Evolutionary conservation across 495 filamentous ascomycete species (phyloP).

Genomic region (Xylaria grammica): DNA sequence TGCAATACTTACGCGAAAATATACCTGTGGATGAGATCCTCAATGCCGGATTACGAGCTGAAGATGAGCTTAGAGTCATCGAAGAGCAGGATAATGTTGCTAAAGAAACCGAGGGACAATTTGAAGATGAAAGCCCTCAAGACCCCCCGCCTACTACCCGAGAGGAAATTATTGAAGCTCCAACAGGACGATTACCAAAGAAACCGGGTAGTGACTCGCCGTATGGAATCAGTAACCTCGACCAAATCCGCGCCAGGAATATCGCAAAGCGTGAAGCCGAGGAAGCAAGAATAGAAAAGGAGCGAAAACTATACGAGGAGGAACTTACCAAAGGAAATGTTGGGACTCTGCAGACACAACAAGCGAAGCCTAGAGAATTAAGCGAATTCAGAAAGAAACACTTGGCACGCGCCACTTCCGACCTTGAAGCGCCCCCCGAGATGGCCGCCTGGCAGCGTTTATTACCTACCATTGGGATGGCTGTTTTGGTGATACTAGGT

Average conservation of each 20-base stretch:
- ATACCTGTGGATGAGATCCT: conserved; percentile 77
- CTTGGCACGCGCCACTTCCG: conserved; percentile 41
- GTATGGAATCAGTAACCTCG: conserved; percentile 55
- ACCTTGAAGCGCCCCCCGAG: conserved; percentile 52
- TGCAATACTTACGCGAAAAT: conserved; percentile 70
- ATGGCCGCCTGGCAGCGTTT: conserved; percentile 64
- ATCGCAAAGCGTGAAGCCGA: conserved; percentile 45
- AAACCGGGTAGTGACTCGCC: conserved; percentile 36
- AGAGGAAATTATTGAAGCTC: conserved; percentile 33
- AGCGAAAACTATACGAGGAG: conserved; percentile 54
- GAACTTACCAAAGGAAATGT: conserved; percentile 59
- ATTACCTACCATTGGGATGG: conserved; percentile 65
- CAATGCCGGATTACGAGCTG: conserved; percentile 59
- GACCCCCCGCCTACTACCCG: conserved; percentile 50
- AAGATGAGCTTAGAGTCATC: conserved; percentile 63
- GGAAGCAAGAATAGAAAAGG: conserved; percentile 44
- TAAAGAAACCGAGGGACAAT: conserved; percentile 27
- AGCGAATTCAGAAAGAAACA: conserved; percentile 46
- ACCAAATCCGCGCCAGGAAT: conserved; percentile 54
- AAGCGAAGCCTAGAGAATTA: conserved; percentile 33
- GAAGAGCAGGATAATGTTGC: conserved; percentile 56
- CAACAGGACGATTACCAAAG: conserved; percentile 30
- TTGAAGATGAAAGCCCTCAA: conserved; percentile 30
- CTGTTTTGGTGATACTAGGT: conserved; percentile 54
- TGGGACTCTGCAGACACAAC: conserved; percentile 53